phyloP scores from a whole-genome alignment of 352 stramenopile species.

The Phytopythium aichiense region DNA sequence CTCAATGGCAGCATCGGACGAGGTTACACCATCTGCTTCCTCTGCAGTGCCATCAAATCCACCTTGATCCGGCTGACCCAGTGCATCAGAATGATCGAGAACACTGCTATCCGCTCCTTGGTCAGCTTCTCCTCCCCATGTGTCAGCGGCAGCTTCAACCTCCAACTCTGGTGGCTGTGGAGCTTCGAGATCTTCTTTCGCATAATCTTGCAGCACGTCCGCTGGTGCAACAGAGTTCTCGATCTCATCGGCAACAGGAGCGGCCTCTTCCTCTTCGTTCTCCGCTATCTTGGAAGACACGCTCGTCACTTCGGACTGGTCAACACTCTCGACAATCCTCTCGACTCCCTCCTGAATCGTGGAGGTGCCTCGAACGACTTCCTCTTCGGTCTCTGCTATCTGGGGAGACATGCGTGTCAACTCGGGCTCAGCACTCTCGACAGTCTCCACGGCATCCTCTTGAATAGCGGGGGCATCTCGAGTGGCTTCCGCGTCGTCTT shows the following conservation, averaged over 20 bases:
- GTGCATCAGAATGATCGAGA: not conserved
- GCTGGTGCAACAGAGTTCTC: not conserved
- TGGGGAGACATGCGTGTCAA: not conserved
- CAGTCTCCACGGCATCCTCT: not conserved
- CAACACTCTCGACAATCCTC: not conserved
- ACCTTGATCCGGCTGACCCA: not conserved
- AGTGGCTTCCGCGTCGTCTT: too few species aligned
- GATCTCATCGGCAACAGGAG: not conserved
- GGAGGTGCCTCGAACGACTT: not conserved
- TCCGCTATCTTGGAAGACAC: not conserved
- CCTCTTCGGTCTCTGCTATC: not conserved
- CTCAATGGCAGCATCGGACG: not conserved
- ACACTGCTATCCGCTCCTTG: not conserved
- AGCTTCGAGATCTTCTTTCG: not conserved
- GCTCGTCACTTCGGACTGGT: not conserved
- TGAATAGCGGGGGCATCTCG: too few species aligned
- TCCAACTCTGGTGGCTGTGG: not conserved
- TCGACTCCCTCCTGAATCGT: not conserved
- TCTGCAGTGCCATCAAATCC: not conserved
- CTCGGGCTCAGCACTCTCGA: not conserved
- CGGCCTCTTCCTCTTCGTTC: not conserved
- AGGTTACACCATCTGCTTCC: not conserved
- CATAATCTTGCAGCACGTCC: not conserved
- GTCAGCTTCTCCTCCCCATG: not conserved
- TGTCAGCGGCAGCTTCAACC: not conserved